Evolutionary conservation across 2,329 filamentous ascomycete species (phyloP).

Genomic region (Sarocladiaceae sp.): DNA sequence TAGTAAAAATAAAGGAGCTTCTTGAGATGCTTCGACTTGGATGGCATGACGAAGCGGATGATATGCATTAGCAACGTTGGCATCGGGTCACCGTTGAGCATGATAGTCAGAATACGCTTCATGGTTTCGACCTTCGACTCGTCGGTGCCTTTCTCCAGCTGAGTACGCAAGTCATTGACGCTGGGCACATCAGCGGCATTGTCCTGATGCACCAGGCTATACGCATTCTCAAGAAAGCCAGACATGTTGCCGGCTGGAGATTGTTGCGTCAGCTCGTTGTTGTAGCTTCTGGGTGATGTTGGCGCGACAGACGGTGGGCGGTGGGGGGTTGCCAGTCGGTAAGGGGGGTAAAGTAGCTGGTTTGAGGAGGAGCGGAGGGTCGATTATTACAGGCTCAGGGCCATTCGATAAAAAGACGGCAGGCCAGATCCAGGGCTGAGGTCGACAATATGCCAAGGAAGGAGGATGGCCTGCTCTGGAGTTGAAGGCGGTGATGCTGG

Average conservation of each 20-base stretch:
- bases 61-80: constrained; percentile 97
- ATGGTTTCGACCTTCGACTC: constrained; percentile 91
- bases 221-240: constrained; percentile 88
- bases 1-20: constrained; percentile 99
- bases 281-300: constrained; percentile 20
- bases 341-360: constrained; percentile 21
- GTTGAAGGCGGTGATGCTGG: constrained; percentile 10
- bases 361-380: background rate
- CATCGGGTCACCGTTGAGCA: constrained; percentile 98
- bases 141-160: constrained; percentile 90
- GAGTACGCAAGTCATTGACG: constrained; percentile 83
- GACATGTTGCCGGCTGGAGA: constrained; percentile 57
- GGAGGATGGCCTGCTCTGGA: constrained; percentile 12
- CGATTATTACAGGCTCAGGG: constrained; percentile 13
- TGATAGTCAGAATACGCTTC: constrained; percentile 92
- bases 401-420: constrained; percentile 23
- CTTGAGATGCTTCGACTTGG: constrained; percentile 92
- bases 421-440: constrained; percentile 22
- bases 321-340: constrained; percentile 22
- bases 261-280: constrained; percentile 13
- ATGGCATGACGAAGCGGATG: constrained; percentile 99
- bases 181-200: constrained; percentile 89
- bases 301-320: too few relatives aligned
- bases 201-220: constrained; percentile 96
- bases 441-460: constrained; percentile 15